Evolutionary conservation across 352 stramenopile genomes (phyloP).

Genomic region (Pythium insidiosum): DNA sequence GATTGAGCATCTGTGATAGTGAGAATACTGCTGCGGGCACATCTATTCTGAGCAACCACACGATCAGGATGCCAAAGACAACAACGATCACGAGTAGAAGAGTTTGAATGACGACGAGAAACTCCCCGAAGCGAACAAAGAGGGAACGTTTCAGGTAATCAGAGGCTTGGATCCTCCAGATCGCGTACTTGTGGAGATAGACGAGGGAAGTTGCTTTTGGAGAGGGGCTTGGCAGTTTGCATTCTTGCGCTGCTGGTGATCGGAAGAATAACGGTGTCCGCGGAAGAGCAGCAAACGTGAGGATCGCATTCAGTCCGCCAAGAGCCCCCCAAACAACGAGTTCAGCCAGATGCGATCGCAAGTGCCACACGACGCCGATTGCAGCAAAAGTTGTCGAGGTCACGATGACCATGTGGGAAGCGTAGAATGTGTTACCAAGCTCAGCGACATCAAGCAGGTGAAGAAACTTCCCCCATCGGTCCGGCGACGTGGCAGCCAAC

Average conservation of each 20-base stretch:
- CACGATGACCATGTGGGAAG: slow-evolving; percentile 37
- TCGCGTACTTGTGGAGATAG: slow-evolving; percentile 35
- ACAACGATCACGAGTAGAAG: slow-evolving; percentile 37
- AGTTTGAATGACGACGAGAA: slow-evolving; percentile 49
- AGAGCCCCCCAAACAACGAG: slow-evolving; percentile 18
- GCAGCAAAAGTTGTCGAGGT: slow-evolving; percentile 34
- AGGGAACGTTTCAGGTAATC: slow-evolving; percentile 43
- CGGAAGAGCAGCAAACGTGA: slow-evolving; percentile 45
- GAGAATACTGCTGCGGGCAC: neutral
- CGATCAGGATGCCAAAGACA: slow-evolving; percentile 34
- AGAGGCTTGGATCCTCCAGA: slow-evolving; percentile 19
- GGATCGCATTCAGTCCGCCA: slow-evolving; percentile 42
- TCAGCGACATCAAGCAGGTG: too few relatives aligned
- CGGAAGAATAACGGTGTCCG: slow-evolving; percentile 27
- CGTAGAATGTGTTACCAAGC: slow-evolving; percentile 70
- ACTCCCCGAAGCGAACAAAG: slow-evolving; percentile 51
- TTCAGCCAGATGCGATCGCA: slow-evolving; percentile 15
- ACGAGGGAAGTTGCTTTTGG: too few relatives aligned
- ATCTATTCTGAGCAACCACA: slow-evolving; percentile 2
- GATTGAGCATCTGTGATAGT: slow-evolving; percentile 35
- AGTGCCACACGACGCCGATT: slow-evolving; percentile 20
- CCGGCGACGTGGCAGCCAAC: slow-evolving; percentile 26
- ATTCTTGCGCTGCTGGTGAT: neutral
- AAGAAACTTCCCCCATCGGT: too few relatives aligned
- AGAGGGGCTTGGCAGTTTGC: too few relatives aligned